Conservation (phyloP, 2,329 filamentous ascomycete species). For the Triangularia setosa region DNA sequence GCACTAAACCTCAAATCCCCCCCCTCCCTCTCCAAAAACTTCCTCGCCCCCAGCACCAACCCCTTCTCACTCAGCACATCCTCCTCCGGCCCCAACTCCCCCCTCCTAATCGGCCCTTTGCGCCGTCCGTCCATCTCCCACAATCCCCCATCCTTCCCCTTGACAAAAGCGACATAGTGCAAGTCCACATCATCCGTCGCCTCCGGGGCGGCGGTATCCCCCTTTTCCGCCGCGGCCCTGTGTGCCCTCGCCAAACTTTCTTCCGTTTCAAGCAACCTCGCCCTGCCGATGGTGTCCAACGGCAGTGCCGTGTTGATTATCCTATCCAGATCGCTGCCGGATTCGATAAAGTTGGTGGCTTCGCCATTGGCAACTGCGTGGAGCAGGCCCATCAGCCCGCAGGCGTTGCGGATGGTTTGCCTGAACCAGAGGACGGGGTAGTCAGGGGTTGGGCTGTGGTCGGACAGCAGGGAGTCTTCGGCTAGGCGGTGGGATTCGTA, state of each 20-base stretch:
- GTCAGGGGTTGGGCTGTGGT: constrained; percentile 59
- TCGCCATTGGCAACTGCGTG: constrained; percentile 79
- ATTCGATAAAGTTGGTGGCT: constrained; percentile 55
- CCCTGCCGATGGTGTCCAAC: constrained; percentile 61
- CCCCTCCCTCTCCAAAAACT: constrained; percentile 54
- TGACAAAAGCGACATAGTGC: constrained; percentile 95
- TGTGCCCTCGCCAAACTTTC: constrained; percentile 74
- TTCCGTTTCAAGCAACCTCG: constrained; percentile 73
- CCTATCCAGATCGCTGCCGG: constrained; percentile 54
- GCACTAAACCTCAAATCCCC: constrained; percentile 57
- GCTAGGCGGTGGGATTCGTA: constrained; percentile 73
- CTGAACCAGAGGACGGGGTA: constrained; percentile 91
- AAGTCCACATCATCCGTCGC: constrained; percentile 83
- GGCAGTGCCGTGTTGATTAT: constrained; percentile 69
- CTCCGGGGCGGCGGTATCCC: constrained; percentile 73
- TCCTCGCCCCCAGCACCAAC: constrained; percentile 62
- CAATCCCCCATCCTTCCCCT: constrained; percentile 59
- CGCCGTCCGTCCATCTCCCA: constrained; percentile 59
- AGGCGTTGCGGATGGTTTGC: constrained; percentile 92
- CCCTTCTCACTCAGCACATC: constrained; percentile 74
- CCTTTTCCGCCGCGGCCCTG: constrained; percentile 67
- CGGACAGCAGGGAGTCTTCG: constrained; percentile 62
- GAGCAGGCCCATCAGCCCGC: constrained; percentile 82
- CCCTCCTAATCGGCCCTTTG: constrained; percentile 55
- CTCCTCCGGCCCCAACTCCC: constrained; percentile 54